Percentiles rank a stretch among this genome's conserved stretches.
phyloP scores from a whole-genome alignment of 495 filamentous ascomycete species.

The Letharia columbiana region DNA sequence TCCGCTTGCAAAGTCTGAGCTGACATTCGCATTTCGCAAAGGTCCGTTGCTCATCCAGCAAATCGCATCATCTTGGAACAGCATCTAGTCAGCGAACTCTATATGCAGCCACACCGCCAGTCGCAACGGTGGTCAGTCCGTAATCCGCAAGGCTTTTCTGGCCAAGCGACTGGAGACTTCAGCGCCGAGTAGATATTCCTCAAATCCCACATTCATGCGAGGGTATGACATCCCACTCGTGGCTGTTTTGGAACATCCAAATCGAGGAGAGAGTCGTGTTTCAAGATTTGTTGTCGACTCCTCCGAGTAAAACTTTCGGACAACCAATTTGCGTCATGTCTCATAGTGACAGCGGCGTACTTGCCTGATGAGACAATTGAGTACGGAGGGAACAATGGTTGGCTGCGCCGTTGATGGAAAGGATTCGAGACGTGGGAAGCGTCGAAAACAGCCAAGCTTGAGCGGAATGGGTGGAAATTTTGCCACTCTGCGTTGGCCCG shows the following conservation, averaged over 20 bases:
- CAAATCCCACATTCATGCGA: background rate
- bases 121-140: slow-evolving; percentile 1
- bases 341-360: background rate
- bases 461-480: background rate
- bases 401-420: background rate
- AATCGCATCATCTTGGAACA: slow-evolving; percentile 3
- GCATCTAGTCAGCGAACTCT: slow-evolving; percentile 1
- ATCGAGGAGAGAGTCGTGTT: background rate
- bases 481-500: background rate
- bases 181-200: background rate
- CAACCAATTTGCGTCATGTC: background rate
- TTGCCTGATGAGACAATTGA: background rate
- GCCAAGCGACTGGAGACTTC: background rate
- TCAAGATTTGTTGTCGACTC: background rate
- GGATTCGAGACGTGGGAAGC: background rate
- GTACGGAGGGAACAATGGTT: background rate
- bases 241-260: background rate
- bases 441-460: background rate
- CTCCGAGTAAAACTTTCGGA: background rate
- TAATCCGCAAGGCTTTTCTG: background rate
- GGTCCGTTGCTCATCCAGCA: background rate
- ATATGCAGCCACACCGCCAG: slow-evolving; percentile 15
- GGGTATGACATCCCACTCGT: background rate
- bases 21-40: background rate
- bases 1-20: slow-evolving; percentile 3